Base-by-base conservation (phyloP, 352 stramenopile species). In the Globisporangium sylvaticum region DNA sequence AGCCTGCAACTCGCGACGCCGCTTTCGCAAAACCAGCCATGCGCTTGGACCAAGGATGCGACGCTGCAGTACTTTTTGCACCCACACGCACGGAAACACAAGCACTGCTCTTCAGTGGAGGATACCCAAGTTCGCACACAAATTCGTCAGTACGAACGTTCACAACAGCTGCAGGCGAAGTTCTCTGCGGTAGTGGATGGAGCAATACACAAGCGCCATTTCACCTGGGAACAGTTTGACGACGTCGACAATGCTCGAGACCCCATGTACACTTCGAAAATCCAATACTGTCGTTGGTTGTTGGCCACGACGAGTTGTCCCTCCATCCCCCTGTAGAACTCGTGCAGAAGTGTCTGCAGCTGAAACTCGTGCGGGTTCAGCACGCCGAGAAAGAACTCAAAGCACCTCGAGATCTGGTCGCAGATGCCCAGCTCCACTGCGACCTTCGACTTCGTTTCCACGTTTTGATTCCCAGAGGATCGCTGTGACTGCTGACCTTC, bases 41-140 rank as follows among this genome's bases (percentile, higher is more conserved):
- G 81, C 88, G 42, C 65, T 78, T 12, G 75, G 52, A 1, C 81
- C 81, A 9, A 91, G 64, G 39, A 87, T 73, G 18, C 81, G 79
- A 34, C 65, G 63, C 62, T 71, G 70, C 10, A 91, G 73, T 8
- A 91, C 79, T 14, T 69, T 78, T 31, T 87, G 83, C 8, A 65
- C 34, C 83, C 83, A 91, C 20, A 88, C 67, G 31, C 77, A 85
- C n/a, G 83, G 81, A 53, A 88, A 89, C 1, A 90, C 52, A 15
- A 91, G 66, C 48, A 87, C 83, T 91, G 61, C 37, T 31, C 24
- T 70, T 34, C 24, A 58, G 27, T 58, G 31, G 27, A 18, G 25
- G 53, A 34, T 12, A 20, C 5, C 5, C 27, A 24, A 58, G 3
- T 48, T 48, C 5, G 39, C 39, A 9, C 53, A 60, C 2, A 39